Conservation (phyloP, 2,329 filamentous ascomycete species). For the Hypoxylon sp. region DNA sequence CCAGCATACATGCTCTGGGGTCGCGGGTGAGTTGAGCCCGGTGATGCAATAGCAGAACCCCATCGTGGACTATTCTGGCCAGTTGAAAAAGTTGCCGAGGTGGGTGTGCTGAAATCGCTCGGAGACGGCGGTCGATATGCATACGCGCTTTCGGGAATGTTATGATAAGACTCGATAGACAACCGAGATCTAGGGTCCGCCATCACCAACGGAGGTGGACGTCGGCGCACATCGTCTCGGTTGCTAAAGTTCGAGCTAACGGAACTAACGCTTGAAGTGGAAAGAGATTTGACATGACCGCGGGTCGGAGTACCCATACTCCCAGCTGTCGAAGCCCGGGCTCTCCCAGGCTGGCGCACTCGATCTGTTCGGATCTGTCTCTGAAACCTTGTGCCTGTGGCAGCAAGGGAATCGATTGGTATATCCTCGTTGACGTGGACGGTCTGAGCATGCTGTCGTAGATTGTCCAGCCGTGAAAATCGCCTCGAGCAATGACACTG, state of each 20-base stretch:
- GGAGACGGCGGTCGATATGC: constrained; percentile 77
- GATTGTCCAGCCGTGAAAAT: constrained; percentile 94
- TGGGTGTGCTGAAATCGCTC: constrained; percentile 83
- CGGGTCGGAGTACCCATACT: constrained; percentile 78
- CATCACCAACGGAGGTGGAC: constrained; percentile 87
- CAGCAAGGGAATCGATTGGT: constrained; percentile 90
- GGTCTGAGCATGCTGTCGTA: constrained; percentile 96
- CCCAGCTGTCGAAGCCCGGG: constrained; percentile 81
- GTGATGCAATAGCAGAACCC: constrained; percentile 77
- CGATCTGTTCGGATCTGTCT: constrained; percentile 91
- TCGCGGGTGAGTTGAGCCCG: constrained; percentile 75
- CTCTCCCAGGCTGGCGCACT: constrained; percentile 79
- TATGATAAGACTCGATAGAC: constrained; percentile 77
- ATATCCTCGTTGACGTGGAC: constrained; percentile 99
- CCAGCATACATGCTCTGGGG: constrained; percentile 79
- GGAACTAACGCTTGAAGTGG: constrained; percentile 85
- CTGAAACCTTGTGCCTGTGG: constrained; percentile 91
- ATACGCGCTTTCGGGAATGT: constrained; percentile 73
- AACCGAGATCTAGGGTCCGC: constrained; percentile 77
- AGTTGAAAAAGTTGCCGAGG: constrained; percentile 84
- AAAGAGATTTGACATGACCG: constrained; percentile 87
- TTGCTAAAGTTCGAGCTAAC: constrained; percentile 75
- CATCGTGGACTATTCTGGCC: constrained; percentile 83
- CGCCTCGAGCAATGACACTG: constrained; percentile 94
- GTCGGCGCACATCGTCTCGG: constrained; percentile 75